Evolutionary conservation across 1,284 basidiomycete species (phyloP), one percentile per base, ranked within the genome.

Genomic region (Lignosus rhinocerotis): DNA sequence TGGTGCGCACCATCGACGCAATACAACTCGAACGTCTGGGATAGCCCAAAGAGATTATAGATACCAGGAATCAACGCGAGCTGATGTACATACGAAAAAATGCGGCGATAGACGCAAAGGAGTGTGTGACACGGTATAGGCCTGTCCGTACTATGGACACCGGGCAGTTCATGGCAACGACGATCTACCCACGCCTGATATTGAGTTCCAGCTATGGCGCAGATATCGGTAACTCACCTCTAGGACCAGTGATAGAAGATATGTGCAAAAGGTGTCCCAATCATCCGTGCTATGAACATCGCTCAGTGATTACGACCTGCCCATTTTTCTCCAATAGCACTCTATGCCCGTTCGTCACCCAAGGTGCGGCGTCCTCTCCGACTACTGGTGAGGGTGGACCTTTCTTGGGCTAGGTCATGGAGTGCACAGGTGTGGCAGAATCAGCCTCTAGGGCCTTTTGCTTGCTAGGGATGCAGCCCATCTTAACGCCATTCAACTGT

Each of bases 391-490:
- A 74, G 6, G 68, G 57, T n/a, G 65, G 66, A 11, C 65, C 58
- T 36, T 59, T 50, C 53, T 60, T 56, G 51, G 58, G 55, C 52
- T 56, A 46, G 30, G 57, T 52, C 30, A 52, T 45, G 50, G 51
- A 52, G 49, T 51, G 54, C 34, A 53, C 34, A 7, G 51, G 56
- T 25, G 58, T 47, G 31, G 61, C 56, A 33, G 53, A 55, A 42
- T 67, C 65, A 46, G 59, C 61, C 17, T 68, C 65, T 9, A 71
- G 60, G 34, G 65, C 62, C 10, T 63, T 61, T 49, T 74, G 71
- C 66, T 78, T 80, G 70, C 78, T 80, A 30, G 77, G 74, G 57
- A 77, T 75, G 65, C 78, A 80, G 50, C 78, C 78, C 78, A 80
- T 68, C 59, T 61, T 30, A 12, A 6, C 19, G 2, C 21, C 19